Base-by-base conservation (phyloP, 1,139 yeast species). In the Protomyces gravidus region DNA sequence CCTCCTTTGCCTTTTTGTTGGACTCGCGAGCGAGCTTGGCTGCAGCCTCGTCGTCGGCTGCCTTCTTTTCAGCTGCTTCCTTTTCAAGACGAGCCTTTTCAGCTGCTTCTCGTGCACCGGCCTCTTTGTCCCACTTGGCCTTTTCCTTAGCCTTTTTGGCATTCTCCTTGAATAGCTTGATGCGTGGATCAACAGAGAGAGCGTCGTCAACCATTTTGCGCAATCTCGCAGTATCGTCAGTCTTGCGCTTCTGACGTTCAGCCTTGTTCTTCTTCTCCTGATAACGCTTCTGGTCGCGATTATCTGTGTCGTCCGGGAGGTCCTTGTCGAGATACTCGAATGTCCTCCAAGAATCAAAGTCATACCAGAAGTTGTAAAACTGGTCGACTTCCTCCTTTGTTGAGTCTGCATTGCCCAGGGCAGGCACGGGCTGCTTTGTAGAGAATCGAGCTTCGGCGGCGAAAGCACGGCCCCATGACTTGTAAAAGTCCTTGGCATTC, bases 291-390 rank as follows among this genome's bases (percentile, higher is more conserved):
- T 92, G 95, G 74, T 92, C 98, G 81, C 99, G 89, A 45, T 92
- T 94, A 65, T 96, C 88, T 64, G 97, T 87, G 77, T 92, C 99
- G 78, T 92, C 99, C 67, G 99, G 99, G 71, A 90, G 97, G 73
- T 92, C 99, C 78, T 92, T 98, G 72, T 92, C 99, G 74, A 90
- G 83, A 78, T 90, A 92, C 78, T 92, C 99, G 72, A 92, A 92
- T 50, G 96, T 80, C 80, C 96, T 89, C 99, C 99, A 92, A 32
- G 98, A 92, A 73, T 92, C 97, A 69, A 92, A 89, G 74, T 86
- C 86, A 76, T 89, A 89, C 92, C 94, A 92, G 80, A 88, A 89
- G 62, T 80, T 77, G 79, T 92, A 92, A 78, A 92, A 94, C 50
- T 76, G 78, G 70, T 92, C 98, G 61, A 92, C 96, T 65, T 89